These are phyloP conservation scores for Yarrowia osloensis DNA, from an alignment of 805 yeast species.

Conservation along the genomic window DNA sequence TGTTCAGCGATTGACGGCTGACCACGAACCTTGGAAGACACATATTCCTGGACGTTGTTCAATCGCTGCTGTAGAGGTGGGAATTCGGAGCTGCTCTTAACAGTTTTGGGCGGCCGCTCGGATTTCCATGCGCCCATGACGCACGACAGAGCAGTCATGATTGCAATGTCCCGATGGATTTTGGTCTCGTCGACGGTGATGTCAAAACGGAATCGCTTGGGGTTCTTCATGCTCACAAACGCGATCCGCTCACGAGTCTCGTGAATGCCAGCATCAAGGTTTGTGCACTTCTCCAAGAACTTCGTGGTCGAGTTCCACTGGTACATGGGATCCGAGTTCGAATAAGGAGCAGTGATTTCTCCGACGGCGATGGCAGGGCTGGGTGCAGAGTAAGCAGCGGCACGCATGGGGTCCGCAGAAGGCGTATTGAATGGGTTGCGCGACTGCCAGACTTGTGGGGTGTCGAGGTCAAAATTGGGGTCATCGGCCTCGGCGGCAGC, in stretches of 20 bases:
- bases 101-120: constrained; percentile 1
- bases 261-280: constrained; percentile 14
- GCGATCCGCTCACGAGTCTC: constrained; percentile 17
- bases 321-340: constrained; percentile 3
- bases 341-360: constrained; percentile 11
- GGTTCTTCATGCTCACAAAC: constrained; percentile 17
- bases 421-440: constrained; percentile 15
- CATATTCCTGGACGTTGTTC: constrained; percentile 20
- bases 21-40: constrained; percentile 28
- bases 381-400: constrained; percentile 8
- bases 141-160: constrained; percentile 22
- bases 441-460: constrained; percentile 10
- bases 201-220: constrained; percentile 14
- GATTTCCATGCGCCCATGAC: constrained; percentile 22
- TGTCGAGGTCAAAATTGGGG: constrained; percentile 1
- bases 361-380: constrained; percentile 18
- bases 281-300: constrained; percentile 11
- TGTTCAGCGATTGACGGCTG: constrained; percentile 14
- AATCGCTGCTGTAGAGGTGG: constrained; percentile 19
- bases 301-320: constrained; percentile 19
- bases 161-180: constrained; percentile 24
- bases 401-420: constrained; percentile 21
- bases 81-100: constrained; percentile 18
- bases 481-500: constrained; percentile 10
- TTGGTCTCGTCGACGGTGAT: constrained; percentile 21